Evolutionary conservation across 139 green algal species (phyloP).

Genomic region (Deuterostichococcus epilithicus): DNA sequence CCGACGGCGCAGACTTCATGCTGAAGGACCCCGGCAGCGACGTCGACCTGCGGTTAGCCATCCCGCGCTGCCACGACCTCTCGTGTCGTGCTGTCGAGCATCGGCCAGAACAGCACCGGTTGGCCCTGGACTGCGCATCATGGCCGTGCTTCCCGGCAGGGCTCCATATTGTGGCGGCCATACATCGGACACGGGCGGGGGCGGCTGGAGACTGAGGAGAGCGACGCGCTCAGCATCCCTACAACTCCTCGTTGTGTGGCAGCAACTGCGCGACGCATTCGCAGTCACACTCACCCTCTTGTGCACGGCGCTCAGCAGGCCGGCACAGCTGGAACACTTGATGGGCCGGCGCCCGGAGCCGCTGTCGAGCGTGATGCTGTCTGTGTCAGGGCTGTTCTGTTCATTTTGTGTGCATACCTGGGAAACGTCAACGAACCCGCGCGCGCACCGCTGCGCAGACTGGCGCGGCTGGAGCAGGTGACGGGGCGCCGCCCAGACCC

Average conservation of each 20-base stretch:
- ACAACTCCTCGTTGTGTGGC: no score
- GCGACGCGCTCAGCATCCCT: no score
- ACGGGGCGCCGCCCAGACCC: constrained; percentile 80
- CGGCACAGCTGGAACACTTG: constrained; percentile 85
- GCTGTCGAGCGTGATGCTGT: constrained; percentile 87
- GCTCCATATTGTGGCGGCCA: not conserved
- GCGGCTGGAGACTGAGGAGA: no score
- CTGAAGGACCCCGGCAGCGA: constrained; percentile 78
- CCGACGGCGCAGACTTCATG: constrained; percentile 67
- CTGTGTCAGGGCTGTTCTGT: no score
- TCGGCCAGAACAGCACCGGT: not conserved
- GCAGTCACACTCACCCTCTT: no score
- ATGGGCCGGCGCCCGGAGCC: constrained; percentile 80
- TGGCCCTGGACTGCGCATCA: not conserved
- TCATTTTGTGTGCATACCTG: no score
- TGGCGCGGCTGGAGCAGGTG: constrained; percentile 85
- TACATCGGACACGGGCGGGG: no score
- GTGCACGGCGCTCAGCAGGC: no score
- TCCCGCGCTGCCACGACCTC: not conserved
- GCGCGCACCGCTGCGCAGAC: constrained; percentile 34
- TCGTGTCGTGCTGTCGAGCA: not conserved
- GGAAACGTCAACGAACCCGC: not conserved
- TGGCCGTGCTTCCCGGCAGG: not conserved
- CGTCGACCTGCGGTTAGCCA: constrained; percentile 80
- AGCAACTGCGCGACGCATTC: no score